Conservation (phyloP, 805 yeast genomes). For the Lachancea meyersii region DNA sequence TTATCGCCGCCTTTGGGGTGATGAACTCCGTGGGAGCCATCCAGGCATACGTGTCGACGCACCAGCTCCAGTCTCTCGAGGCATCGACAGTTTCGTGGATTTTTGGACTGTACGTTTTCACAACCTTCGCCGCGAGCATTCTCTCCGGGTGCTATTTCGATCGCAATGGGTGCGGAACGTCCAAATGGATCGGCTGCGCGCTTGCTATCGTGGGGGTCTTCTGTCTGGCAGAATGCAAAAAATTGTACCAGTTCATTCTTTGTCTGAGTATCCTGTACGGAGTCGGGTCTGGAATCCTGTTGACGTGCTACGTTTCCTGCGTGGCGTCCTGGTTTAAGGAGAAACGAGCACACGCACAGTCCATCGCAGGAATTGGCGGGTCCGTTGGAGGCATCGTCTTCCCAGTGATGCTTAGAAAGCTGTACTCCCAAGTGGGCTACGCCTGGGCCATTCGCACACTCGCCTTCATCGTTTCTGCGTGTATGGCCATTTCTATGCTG, state of each 20-base stretch:
- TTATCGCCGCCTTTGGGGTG: conserved; percentile 48
- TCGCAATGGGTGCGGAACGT: conserved; percentile 37
- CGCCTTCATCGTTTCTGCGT: conserved; percentile 35
- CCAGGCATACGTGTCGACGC: conserved; percentile 48
- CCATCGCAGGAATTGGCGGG: conserved; percentile 45
- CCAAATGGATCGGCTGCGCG: conserved; percentile 35
- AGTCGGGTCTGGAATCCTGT: conserved; percentile 38
- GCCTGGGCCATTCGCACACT: conserved; percentile 48
- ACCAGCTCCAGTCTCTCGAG: conserved; percentile 43
- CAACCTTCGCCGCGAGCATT: conserved; percentile 31
- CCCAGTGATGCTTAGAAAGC: conserved; percentile 38
- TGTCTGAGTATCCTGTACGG: conserved; percentile 46
- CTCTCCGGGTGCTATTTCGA: conserved; percentile 45
- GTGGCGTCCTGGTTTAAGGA: conserved; percentile 41
- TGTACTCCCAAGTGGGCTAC: conserved; percentile 42
- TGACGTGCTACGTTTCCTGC: conserved; percentile 40
- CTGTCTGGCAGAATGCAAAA: conserved; percentile 40
- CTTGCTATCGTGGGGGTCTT: conserved; percentile 37
- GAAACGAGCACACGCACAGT: conserved; percentile 41
- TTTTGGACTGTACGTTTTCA: conserved; percentile 34
- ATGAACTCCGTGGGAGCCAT: conserved; percentile 56
- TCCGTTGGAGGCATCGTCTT: conserved; percentile 46
- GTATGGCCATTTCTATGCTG: conserved; percentile 21
- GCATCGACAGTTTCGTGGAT: conserved; percentile 53
- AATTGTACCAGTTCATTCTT: conserved; percentile 46